phyloP scores from a whole-genome alignment of 305 asterid genomes.

The Rubia balearica region DNA sequence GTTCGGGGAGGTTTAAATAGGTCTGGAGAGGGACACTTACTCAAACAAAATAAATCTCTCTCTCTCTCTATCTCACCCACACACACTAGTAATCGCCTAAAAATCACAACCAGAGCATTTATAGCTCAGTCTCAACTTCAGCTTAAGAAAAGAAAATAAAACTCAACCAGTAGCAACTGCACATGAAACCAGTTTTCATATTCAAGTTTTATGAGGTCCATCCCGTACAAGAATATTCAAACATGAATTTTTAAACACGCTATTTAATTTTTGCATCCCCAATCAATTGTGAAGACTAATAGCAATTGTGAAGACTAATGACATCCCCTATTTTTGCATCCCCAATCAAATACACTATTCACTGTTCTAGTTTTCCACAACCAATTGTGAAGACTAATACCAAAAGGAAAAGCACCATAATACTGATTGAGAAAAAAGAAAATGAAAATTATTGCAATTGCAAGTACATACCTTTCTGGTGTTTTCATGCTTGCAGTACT shows the following conservation, averaged over 20 bases:
- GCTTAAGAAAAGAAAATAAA: not conserved
- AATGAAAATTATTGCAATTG: not conserved
- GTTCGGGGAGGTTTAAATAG: not conserved
- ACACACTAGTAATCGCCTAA: not conserved
- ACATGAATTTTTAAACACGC: not conserved
- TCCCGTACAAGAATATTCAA: not conserved
- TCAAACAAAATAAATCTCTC: not conserved
- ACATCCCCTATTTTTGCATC: too few relatives aligned
- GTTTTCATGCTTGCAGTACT: conserved; percentile 78
- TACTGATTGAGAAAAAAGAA: not conserved
- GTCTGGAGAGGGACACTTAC: not conserved
- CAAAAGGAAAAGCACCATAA: not conserved
- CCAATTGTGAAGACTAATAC: not conserved
- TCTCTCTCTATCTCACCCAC: not conserved
- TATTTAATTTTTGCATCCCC: not conserved
- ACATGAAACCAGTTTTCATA: not conserved
- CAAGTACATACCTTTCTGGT: conserved; percentile 60
- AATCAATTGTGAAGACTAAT: not conserved
- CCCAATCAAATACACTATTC: not conserved
- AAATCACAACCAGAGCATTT: not conserved
- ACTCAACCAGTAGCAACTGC: not conserved
- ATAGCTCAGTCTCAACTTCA: not conserved
- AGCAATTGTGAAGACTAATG: too few relatives aligned
- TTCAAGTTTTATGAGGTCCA: not conserved
- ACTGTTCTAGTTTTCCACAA: not conserved